Base-by-base conservation (phyloP, 805 yeast genomes). In the Candida jianshihensis region DNA sequence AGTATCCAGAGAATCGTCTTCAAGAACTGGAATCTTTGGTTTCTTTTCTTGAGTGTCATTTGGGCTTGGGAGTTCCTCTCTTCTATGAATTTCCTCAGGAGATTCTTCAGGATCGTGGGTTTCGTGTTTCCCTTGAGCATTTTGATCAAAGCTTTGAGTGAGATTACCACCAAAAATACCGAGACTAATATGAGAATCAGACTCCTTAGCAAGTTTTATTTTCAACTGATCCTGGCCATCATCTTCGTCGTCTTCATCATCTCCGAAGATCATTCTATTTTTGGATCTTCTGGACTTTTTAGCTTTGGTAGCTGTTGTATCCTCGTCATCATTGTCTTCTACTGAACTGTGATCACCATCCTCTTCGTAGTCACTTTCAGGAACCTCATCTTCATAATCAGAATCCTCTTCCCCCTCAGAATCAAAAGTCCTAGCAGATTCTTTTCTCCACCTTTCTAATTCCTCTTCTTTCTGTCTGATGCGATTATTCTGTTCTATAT, bases 391-490 rank as follows among this genome's bases (percentile, higher is more conserved):
- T 6, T 45, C 48, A n/a, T 24, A 6, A 9, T 24, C 26, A n/a
- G 34, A 22, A 14, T 34, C 26, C 5, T 35, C 40, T 6, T 20
- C 32, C 3, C 32, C 38, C 6, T 37, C 45, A 21, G 21, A 37
- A 16, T 36, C 46, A 4, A 33, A 41, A 4, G 38, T 38, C 4
- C 29, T 14, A 1, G 36, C 45, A 4, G 33, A 35, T 11, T 41
- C 47, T 21, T 44, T 41, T 14, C 33, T 49, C 29, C 50, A 44
- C 24, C 53, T 59, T 2, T 49, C 53, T 11, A 29, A 13, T 11
- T 48, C 41, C 26, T 54, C 56, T 38, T 62, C 64, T 35, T 57
- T 61, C 61, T 74, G 49, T 36, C 48, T 46, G 19, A 48, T 40
- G 20, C 34, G 38, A 16, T 41, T 44, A 15, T 52, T 49, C 19